Conservation (phyloP, 2,329 filamentous ascomycete species). For the Sporothrix pallida region DNA sequence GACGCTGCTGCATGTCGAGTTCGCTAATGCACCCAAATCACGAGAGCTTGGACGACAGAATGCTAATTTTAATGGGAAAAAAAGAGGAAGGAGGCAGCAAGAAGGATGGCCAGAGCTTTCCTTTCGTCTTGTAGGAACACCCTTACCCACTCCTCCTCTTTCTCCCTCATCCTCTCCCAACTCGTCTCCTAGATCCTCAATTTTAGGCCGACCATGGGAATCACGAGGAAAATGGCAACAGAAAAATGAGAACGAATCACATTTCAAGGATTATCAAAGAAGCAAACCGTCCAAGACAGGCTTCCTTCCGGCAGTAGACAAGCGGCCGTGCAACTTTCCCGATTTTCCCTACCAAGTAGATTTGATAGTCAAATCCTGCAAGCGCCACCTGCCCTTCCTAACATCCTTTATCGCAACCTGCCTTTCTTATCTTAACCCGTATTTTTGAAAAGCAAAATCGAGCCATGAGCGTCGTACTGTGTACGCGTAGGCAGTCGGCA, state of each 20-base stretch:
- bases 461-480: background rate
- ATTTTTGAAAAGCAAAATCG: background rate
- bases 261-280: background rate
- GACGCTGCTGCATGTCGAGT: conserved; percentile 19
- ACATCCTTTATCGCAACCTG: conserved; percentile 6
- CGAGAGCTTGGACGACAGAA: background rate
- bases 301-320: background rate
- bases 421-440: background rate
- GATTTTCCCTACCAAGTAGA: background rate
- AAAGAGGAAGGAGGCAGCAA: background rate
- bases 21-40: conserved; percentile 6
- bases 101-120: background rate
- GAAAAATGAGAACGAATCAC: background rate
- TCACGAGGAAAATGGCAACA: background rate
- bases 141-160: background rate
- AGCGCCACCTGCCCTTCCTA: background rate
- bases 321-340: background rate
- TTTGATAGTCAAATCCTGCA: background rate
- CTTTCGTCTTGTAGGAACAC: background rate
- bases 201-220: background rate
- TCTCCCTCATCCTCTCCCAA: too few species aligned
- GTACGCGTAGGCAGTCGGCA: background rate
- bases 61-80: background rate
- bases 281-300: background rate
- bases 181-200: background rate